phyloP scores from a whole-genome alignment of 1,284 basidiomycete species.

The Microbotryum silenes-acaulis region DNA sequence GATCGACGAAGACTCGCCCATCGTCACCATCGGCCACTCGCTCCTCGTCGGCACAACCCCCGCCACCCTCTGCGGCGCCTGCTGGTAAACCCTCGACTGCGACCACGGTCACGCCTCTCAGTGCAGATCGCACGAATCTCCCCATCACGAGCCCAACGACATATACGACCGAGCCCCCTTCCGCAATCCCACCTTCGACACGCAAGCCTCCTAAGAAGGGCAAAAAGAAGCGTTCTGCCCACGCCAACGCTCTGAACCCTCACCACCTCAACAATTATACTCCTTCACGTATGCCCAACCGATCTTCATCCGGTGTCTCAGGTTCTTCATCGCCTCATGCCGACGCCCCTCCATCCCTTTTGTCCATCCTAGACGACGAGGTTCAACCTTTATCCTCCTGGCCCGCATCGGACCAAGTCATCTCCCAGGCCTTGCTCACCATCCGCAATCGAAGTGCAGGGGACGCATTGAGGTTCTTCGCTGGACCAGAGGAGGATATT shows the following conservation, averaged over 20 bases:
- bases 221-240: conserved; percentile 37
- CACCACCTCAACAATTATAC: conserved; percentile 40
- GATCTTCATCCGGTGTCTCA: not conserved
- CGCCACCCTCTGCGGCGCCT: not conserved
- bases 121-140: no score
- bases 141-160: not conserved
- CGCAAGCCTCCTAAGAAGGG: conserved; percentile 31
- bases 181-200: conserved; percentile 3
- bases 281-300: conserved; percentile 33
- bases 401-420: conserved; percentile 26
- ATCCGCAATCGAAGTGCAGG: not conserved
- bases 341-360: not conserved
- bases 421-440: conserved; percentile 2
- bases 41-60: conserved; percentile 3
- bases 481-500: conserved; percentile 37
- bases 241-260: conserved; percentile 39
- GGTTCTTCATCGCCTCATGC: not conserved
- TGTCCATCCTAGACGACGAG: not conserved
- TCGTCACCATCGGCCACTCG: not conserved
- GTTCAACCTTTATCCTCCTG: conserved; percentile 16
- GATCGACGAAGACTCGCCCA: not conserved
- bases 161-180: not conserved
- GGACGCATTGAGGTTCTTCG: conserved; percentile 20
- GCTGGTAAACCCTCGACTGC: not conserved
- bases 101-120: not conserved